These are phyloP conservation scores for Fusarium liriodendri DNA, from an alignment of 2,329 filamentous ascomycete species.

Conservation along the genomic window DNA sequence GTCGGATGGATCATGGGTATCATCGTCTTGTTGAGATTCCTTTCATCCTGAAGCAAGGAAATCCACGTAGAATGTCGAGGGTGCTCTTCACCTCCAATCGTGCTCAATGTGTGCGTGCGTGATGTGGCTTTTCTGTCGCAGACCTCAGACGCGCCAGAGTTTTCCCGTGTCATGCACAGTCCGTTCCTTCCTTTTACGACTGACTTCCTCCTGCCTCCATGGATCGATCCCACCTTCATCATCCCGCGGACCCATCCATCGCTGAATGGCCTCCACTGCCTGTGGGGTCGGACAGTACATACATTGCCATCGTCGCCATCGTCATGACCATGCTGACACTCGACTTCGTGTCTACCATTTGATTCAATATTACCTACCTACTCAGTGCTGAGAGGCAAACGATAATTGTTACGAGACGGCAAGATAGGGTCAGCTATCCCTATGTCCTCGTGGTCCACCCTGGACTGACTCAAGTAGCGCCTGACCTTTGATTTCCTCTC, in stretches of 20 bases:
- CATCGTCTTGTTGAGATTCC: constrained; percentile 14
- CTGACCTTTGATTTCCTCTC: constrained; percentile 37
- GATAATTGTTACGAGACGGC: constrained; percentile 14
- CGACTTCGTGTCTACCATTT: constrained; percentile 2
- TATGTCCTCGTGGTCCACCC: constrained; percentile 27
- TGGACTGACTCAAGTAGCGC: constrained; percentile 39
- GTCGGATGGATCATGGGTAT: not conserved
- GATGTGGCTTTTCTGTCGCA: not conserved
- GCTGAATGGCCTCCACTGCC: constrained; percentile 13
- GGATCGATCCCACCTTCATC: constrained; percentile 25
- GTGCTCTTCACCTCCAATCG: not conserved
- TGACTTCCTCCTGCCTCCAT: not conserved
- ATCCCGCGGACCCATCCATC: constrained; percentile 16
- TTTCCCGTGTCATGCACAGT: not conserved
- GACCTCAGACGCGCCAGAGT: not conserved
- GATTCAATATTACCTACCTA: not conserved
- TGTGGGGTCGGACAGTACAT: constrained; percentile 18
- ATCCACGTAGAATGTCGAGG: not conserved
- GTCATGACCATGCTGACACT: constrained; percentile 6
- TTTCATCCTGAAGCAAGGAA: not conserved
- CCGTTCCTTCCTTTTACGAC: not conserved
- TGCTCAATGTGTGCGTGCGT: not conserved
- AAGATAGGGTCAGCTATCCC: constrained; percentile 8
- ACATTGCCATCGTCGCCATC: constrained; percentile 15
- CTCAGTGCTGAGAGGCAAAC: not conserved